Evolutionary conservation across 1,139 yeast species (phyloP), one percentile per base, ranked within the genome.

Genomic region (Lodderomyces oxycetoniae): DNA sequence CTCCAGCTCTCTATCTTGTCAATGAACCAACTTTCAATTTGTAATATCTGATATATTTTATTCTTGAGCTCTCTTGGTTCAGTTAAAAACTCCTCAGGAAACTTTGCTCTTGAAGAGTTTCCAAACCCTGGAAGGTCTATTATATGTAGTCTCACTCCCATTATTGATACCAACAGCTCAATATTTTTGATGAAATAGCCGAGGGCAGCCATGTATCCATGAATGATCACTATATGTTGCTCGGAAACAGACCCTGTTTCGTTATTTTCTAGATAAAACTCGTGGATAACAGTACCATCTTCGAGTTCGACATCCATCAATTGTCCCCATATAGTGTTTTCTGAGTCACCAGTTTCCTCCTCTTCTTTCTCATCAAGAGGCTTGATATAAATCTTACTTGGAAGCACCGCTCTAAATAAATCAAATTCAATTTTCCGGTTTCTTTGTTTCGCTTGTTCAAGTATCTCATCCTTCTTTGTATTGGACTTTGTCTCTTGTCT

Each of bases 151-250:
- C 56, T 47, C 6, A 63, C 32, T 0, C 68, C 61, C 1, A 64
- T 58, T 33, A 59, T 58, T 35, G 62, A 59, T 11, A 59, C 50
- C 13, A 67, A 40, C 2, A 43, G 42, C 40, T 65, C 71, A 27
- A 63, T 50, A 38, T 66, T 67, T 43, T 65, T 64, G 33, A 65
- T 50, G 41, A 64, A 67, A 45, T 59, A 67, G 2, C 73, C 74
- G 38, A 61, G 48, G 1, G 73, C 71, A 2, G 74, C 74, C 73
- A 67, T 67, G 41, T 65, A 67, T 6, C 74, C 74, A 42, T 67
- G 74, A 10, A 67, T 55, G 2, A 64, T 46, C 3, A 67, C 67
- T 3, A 67, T 43, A 35, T 61, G 62, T 2, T 40, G 40, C 17
- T 41, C 50, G 13, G 27, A 19, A 15, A 4, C 9, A 6, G 28